These are phyloP conservation scores for Bryoglossum gracile DNA, from an alignment of 495 filamentous ascomycete genomes.

Conservation along the genomic window DNA sequence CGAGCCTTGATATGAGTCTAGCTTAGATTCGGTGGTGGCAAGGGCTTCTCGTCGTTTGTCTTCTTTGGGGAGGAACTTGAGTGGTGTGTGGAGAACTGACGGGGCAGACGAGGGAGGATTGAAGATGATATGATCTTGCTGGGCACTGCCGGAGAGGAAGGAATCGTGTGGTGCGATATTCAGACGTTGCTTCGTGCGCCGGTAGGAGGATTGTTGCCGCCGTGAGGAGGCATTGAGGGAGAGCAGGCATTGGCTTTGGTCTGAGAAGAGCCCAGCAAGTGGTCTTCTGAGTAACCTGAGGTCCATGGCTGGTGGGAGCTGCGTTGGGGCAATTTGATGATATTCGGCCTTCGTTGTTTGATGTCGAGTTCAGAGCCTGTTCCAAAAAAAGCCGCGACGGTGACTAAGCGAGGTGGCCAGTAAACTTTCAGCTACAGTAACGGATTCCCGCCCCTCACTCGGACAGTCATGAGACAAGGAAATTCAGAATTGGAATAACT, in stretches of 20 bases:
- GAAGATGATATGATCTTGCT: constrained; percentile 63
- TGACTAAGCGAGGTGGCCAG: too few relatives aligned
- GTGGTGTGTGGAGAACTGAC: constrained; percentile 77
- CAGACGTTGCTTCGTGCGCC: constrained; percentile 53
- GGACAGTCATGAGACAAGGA: too few relatives aligned
- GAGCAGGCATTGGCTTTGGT: constrained; percentile 24
- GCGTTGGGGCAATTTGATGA: neutral
- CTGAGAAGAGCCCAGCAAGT: constrained; percentile 37
- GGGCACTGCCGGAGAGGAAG: constrained; percentile 39
- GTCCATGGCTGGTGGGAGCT: constrained; percentile 17
- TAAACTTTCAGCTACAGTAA: neutral
- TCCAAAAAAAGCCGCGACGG: too few relatives aligned
- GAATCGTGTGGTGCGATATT: constrained; percentile 56
- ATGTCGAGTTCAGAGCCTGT: too few relatives aligned
- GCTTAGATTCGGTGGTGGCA: constrained; percentile 3
- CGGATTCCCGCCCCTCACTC: neutral
- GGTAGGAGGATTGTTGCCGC: constrained; percentile 47
- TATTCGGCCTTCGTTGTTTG: neutral
- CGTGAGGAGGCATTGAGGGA: constrained; percentile 34
- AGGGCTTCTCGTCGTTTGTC: constrained; percentile 58
- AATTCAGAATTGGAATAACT: too few relatives aligned
- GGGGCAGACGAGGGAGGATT: constrained; percentile 87
- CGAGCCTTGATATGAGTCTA: neutral
- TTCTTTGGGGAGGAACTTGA: constrained; percentile 75
- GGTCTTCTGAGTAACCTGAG: constrained; percentile 24